Conservation (phyloP, 148 eudicot species). For the Linanthus parryae region DNA sequence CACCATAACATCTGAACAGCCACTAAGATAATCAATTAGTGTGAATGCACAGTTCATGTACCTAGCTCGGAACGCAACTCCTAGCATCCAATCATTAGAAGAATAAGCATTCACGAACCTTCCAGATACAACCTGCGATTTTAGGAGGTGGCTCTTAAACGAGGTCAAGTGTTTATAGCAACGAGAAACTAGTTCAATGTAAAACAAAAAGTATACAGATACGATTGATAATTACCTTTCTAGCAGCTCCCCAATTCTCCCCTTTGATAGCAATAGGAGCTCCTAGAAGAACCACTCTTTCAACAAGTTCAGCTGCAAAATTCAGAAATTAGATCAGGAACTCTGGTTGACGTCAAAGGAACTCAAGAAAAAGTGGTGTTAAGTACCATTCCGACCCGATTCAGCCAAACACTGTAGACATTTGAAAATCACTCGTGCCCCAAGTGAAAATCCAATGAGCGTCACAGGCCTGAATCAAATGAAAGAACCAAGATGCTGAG, state of each 20-base stretch:
- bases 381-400: slow-evolving; percentile 49
- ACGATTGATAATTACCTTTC: slow-evolving; percentile 51
- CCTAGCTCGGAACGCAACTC: slow-evolving; percentile 98
- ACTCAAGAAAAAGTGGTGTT: background rate
- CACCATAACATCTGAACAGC: no score
- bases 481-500: background rate
- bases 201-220: background rate
- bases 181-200: background rate
- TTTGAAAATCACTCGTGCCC: slow-evolving; percentile 91
- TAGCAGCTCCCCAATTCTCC: slow-evolving; percentile 82
- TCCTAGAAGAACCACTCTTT: slow-evolving; percentile 95
- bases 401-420: slow-evolving; percentile 76
- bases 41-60: no score
- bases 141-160: slow-evolving; percentile 8
- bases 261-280: slow-evolving; percentile 79
- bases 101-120: slow-evolving; percentile 90
- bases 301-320: slow-evolving; percentile 71
- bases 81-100: slow-evolving; percentile 91
- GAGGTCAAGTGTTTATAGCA: background rate
- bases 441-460: slow-evolving; percentile 92
- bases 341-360: slow-evolving; percentile 5
- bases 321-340: slow-evolving; percentile 10
- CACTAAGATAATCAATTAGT: no score
- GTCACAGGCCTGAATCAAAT: slow-evolving; percentile 86
- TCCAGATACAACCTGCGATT: slow-evolving; percentile 82